Evolutionary conservation across 2,329 filamentous ascomycete species (phyloP), one percentile per base, ranked within the genome.

Genomic region (Botrytis medusae): DNA sequence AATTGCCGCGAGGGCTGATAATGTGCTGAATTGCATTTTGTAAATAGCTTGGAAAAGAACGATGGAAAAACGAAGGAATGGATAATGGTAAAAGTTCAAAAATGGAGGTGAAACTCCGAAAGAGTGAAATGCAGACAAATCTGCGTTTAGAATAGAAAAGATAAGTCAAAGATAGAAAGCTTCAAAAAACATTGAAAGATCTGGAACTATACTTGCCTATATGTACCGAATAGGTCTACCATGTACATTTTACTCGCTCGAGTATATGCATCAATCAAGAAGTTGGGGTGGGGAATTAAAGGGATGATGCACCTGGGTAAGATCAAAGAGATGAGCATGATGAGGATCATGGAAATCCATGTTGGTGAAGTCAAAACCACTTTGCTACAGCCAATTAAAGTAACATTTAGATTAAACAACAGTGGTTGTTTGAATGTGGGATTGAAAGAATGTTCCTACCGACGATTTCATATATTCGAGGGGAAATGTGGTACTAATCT

Each of bases 11-110:
- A 76, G 61, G 59, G 29, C 63, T 48, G 72, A 74, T 40, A 76
- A 61, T 48, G 59, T 72, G 29, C 44, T 40, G 40, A 75, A 46
- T 67, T 74, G 74, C 77, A 78, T 79, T 20, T 44, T 76, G 63
- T 37, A 61, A 57, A 69, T 22, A 54, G 32, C 42, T 57, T 44
- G n/a, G 32, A 51, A 37, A 34, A 22, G n/a, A 62, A 34, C 4
- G 63, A 40, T 29, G 12, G 44, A 14, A 14, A 12, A 67, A 42
- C 16, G 51, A 68, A 48, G 20, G 70, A 71, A 67, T 59, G 14
- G 12, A 62, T n/a, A 42, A 48, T 54, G 37, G 71, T 74, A 34
- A 22, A 51, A 69, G 37, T 46, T 16, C 42, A 34, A 67, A 60
- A 59, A 44, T 29, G 40, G n/a, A 20, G 25, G 6, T 32, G 20